Percentiles rank a stretch among this genome's conserved stretches.
These are phyloP conservation scores for Fomes fomentarius DNA, from an alignment of 1,284 basidiomycete genomes.

Conservation along the genomic window DNA sequence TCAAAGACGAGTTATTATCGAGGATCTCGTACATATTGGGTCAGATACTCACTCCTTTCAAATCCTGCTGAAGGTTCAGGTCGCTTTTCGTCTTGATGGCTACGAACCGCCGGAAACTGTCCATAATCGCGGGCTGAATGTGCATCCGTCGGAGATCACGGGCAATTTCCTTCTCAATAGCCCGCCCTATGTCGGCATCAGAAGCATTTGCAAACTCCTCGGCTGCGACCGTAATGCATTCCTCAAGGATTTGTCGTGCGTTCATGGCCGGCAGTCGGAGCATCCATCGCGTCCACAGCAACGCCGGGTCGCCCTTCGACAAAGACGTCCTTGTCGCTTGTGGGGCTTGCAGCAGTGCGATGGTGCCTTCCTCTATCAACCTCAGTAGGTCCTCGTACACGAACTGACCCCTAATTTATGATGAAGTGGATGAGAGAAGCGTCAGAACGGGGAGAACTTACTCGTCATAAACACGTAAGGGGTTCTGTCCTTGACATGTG, in stretches of 20 bases:
- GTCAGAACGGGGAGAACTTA: constrained; percentile 8
- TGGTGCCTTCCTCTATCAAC: constrained; percentile 52
- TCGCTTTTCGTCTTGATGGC: constrained; percentile 48
- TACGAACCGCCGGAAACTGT: constrained; percentile 62
- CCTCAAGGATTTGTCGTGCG: constrained; percentile 42
- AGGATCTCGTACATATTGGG: background rate
- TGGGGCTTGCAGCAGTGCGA: constrained; percentile 54
- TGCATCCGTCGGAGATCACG: constrained; percentile 51
- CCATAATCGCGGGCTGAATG: constrained; percentile 59
- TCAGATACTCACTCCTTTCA: constrained; percentile 37
- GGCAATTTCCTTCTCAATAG: constrained; percentile 45
- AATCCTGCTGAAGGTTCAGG: constrained; percentile 26
- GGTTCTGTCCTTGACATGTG: constrained; percentile 26
- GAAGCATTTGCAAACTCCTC: constrained; percentile 34
- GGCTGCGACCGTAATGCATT: constrained; percentile 45
- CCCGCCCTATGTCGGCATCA: constrained; percentile 26
- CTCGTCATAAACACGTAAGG: constrained; percentile 28
- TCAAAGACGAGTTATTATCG: constrained; percentile 4
- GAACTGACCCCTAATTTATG: constrained; percentile 38
- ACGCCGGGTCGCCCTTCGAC: constrained; percentile 15
- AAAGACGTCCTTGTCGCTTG: constrained; percentile 21
- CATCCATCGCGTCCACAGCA: constrained; percentile 34
- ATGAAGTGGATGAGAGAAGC: background rate
- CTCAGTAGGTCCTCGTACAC: constrained; percentile 45
- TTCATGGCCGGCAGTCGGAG: constrained; percentile 25